Base-by-base conservation (phyloP, 805 yeast species). In the Saturnispora ahearnii region DNA sequence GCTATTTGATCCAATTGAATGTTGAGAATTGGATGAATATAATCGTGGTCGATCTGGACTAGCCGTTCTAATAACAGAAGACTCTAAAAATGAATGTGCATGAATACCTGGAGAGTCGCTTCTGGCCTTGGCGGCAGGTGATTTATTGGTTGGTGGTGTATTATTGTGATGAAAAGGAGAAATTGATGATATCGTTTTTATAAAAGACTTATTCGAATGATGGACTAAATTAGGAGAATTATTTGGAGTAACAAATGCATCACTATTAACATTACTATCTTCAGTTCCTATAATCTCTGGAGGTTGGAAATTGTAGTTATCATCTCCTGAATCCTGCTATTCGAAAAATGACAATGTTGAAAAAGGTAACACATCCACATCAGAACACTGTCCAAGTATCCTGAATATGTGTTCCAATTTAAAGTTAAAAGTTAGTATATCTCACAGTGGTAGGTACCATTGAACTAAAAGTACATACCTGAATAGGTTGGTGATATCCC, bases 401-500 rank as follows among this genome's bases (percentile, higher is more conserved):
- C 30, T 18, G 21, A 36, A 8, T 18, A 4, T 26, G 29, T 26
- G 29, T 26, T 26, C 9, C 29, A 8, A 26, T 26, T 26, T 6
- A 26, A 6, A 6, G 2, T 26, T 8, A 1, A 3, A 21, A 4
- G 40, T 36, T 36, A 36, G 40, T 18, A 36, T 36, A 18, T 36
- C 18, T 18, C 24, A 21, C 12, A 8, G 8, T 8, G 9, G 9
- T 36, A 9, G 9, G 9, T 36, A 9, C 11, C 12, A 9, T 21
- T 36, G 12, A 18, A 22, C 24, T 9, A 18, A 36, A n/a, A 11
- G 4, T 18, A 55, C 67, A 43, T 60, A 63, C 68, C 44, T 55
- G 58, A 18, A 59, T 44, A 7, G 69, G 62, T 38, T 64, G 63
- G 21, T 64, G 66, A 49, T 65, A 65, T 15, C 69, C 69, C 38